phyloP scores from a whole-genome alignment of 176 grass and related monocot genomes.

The Oryza brachyantha region DNA sequence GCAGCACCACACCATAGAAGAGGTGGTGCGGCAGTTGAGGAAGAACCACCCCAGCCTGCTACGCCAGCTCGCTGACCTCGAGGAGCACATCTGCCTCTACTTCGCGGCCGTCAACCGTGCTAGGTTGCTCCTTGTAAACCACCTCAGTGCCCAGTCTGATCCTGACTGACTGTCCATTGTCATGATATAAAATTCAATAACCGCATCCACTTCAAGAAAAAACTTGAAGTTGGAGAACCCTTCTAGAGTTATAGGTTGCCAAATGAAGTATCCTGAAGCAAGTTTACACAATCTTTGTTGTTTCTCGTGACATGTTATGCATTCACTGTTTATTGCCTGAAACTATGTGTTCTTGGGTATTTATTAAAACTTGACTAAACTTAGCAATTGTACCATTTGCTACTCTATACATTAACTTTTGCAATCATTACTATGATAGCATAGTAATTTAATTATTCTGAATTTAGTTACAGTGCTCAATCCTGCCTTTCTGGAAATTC shows the following conservation, averaged over 20 bases:
- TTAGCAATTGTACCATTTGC: neutral
- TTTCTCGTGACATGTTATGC: neutral
- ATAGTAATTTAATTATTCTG: neutral
- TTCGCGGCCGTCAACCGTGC: conserved; percentile 75
- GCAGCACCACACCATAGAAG: conserved; percentile 79
- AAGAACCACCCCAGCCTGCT: conserved; percentile 73
- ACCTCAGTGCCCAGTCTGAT: conserved; percentile 50
- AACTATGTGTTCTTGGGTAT: neutral
- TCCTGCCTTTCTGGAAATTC: conserved; percentile 2
- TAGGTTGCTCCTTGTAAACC: conserved; percentile 62
- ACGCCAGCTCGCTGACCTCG: conserved; percentile 69
- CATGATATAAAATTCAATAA: conserved; percentile 24
- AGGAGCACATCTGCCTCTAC: conserved; percentile 92
- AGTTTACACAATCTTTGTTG: neutral
- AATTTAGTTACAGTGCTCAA: neutral
- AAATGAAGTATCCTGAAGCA: conserved; percentile 13
- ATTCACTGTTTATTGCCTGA: conserved; percentile 5
- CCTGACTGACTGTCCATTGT: conserved; percentile 15
- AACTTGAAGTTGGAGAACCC: neutral
- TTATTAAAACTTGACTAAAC: neutral
- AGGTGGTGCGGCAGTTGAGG: conserved; percentile 67
- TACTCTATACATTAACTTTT: conserved; percentile 5
- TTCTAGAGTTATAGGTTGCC: neutral
- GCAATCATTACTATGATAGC: neutral
- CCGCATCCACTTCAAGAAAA: neutral